phyloP scores from a whole-genome alignment of 495 filamentous ascomycete species.

The Trypethelium eluteriae region DNA sequence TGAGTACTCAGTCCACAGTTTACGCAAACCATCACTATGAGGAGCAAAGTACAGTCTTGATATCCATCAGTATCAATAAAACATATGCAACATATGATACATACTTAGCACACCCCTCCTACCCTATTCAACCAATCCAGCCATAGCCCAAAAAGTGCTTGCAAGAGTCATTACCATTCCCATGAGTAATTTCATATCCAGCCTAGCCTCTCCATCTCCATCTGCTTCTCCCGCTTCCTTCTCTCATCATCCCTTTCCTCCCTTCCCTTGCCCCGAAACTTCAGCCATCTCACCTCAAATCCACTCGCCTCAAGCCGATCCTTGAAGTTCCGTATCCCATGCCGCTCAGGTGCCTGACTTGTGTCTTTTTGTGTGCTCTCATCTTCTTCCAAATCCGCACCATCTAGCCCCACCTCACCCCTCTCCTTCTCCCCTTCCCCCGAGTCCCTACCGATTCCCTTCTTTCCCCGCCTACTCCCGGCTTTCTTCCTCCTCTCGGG shows the following conservation, averaged over 20 bases:
- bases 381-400: not conserved
- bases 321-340: constrained; percentile 4
- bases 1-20: not conserved
- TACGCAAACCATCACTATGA: not conserved
- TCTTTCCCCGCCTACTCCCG: not conserved
- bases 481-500: not conserved
- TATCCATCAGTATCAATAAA: not conserved
- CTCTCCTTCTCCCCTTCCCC: not conserved
- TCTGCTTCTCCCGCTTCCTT: not conserved
- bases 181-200: not conserved
- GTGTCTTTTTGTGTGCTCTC: not conserved
- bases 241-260: constrained; percentile 2
- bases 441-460: not conserved
- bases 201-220: constrained; percentile 2
- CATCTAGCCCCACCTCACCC: not conserved
- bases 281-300: constrained; percentile 2
- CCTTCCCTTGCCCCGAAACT: not conserved
- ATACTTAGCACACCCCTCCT: not conserved
- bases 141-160: not conserved
- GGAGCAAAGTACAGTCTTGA: not conserved
- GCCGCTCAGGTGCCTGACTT: not conserved
- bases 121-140: not conserved
- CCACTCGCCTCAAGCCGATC: constrained; percentile 1
- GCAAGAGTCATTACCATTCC: not conserved
- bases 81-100: not conserved